phyloP scores from a whole-genome alignment of 148 eudicot genomes.

The Rhododendron molle region DNA sequence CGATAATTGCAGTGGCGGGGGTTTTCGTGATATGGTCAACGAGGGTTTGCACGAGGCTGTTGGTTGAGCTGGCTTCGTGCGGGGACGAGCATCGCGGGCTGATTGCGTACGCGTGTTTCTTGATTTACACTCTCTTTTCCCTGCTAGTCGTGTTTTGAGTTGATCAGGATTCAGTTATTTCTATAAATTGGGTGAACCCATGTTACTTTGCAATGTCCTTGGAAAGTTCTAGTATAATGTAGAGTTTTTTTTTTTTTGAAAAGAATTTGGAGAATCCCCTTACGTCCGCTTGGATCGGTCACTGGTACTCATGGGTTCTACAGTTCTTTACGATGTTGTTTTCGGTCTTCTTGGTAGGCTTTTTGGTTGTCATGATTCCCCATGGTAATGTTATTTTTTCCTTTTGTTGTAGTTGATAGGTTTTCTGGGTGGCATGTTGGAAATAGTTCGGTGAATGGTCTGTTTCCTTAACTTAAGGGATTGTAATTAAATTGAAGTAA shows the following conservation, averaged over 20 bases:
- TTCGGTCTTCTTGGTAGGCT: neutral
- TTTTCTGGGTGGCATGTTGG: neutral
- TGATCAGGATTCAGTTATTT: neutral
- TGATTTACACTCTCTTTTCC: conserved; percentile 55
- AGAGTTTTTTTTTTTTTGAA: neutral
- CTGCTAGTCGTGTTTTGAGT: conserved; percentile 42
- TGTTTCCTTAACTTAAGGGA: neutral
- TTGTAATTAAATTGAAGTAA: neutral
- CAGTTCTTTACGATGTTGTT: neutral
- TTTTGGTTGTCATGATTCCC: neutral
- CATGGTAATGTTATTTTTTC: neutral
- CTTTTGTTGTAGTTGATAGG: neutral
- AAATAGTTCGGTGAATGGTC: neutral
- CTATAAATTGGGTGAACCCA: neutral
- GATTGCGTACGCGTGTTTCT: conserved; percentile 57
- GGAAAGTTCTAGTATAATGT: neutral
- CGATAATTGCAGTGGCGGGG: conserved; percentile 34
- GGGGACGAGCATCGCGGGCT: conserved; percentile 60
- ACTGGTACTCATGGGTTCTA: neutral
- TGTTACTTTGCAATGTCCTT: neutral
- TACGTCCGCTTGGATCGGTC: neutral
- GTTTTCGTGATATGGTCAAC: conserved; percentile 60
- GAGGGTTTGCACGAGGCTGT: conserved; percentile 50
- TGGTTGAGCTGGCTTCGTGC: conserved; percentile 54
- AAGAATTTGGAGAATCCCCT: neutral